These are phyloP conservation scores for Venturia asperata DNA, from an alignment of 2,329 filamentous ascomycete genomes.

Conservation along the genomic window DNA sequence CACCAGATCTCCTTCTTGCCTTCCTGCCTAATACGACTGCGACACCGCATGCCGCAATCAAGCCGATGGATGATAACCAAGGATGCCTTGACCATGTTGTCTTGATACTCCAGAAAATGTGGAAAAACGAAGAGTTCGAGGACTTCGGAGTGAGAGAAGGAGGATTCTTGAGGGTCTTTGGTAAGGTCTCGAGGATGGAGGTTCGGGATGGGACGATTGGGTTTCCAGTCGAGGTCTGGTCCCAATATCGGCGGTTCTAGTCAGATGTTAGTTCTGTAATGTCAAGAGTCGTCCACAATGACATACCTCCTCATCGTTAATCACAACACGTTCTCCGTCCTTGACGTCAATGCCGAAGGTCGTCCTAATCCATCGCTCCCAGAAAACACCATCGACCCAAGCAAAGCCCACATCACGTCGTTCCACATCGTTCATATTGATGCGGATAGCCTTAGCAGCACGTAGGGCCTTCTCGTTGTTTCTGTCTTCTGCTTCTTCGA, in stretches of 20 bases:
- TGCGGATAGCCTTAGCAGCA: slow-evolving; percentile 80
- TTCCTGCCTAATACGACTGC: slow-evolving; percentile 14
- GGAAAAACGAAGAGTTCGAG: slow-evolving; percentile 64
- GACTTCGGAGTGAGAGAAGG: slow-evolving; percentile 69
- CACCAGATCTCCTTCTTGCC: slow-evolving; percentile 10
- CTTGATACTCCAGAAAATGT: slow-evolving; percentile 52
- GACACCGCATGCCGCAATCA: not conserved
- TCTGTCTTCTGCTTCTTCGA: slow-evolving; percentile 92
- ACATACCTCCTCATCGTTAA: slow-evolving; percentile 95
- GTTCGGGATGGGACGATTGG: slow-evolving; percentile 83
- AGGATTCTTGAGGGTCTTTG: slow-evolving; percentile 60
- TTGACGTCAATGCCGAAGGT: slow-evolving; percentile 85
- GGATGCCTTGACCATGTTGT: slow-evolving; percentile 40
- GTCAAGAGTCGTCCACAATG: slow-evolving; percentile 6
- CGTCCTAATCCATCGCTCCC: slow-evolving; percentile 94
- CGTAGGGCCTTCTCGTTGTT: slow-evolving; percentile 81
- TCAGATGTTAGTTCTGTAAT: not conserved
- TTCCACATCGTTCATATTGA: slow-evolving; percentile 82
- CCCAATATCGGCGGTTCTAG: slow-evolving; percentile 91
- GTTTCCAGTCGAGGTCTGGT: slow-evolving; percentile 80
- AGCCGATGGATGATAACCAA: slow-evolving; percentile 27
- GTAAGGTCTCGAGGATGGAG: slow-evolving; percentile 80
- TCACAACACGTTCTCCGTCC: slow-evolving; percentile 84
- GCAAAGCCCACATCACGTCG: slow-evolving; percentile 89
- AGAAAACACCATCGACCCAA: slow-evolving; percentile 95